Percentiles rank a stretch among this genome's conserved stretches.
Evolutionary conservation across 2,329 filamentous ascomycete species (phyloP).

Genomic region (Pezicula rhizophila): DNA sequence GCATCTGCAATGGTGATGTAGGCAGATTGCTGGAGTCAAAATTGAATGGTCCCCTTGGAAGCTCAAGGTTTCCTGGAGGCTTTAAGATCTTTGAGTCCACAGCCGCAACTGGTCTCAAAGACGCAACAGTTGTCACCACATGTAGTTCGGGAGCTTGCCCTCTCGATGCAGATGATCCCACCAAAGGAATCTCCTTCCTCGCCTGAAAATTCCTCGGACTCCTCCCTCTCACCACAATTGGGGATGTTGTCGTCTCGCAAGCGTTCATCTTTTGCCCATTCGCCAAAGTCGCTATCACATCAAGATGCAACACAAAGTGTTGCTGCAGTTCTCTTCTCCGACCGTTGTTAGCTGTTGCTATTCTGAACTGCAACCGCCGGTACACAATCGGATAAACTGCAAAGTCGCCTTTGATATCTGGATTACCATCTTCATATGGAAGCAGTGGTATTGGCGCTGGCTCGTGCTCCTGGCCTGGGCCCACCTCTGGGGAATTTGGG

Average conservation of each 20-base stretch:
- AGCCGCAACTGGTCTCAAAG: constrained; percentile 11
- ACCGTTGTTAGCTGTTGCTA: constrained; percentile 93
- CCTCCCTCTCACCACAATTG: constrained; percentile 87
- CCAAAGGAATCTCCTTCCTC: constrained; percentile 81
- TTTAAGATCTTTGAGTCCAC: constrained; percentile 18
- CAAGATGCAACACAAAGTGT: constrained; percentile 86
- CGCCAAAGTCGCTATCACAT: constrained; percentile 75
- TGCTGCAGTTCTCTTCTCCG: constrained; percentile 92
- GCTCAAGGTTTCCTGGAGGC: constrained; percentile 18
- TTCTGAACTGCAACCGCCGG: constrained; percentile 89
- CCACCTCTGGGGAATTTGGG: constrained; percentile 65
- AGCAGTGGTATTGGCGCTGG: constrained; percentile 74
- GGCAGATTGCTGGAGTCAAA: constrained; percentile 24
- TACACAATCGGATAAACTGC: constrained; percentile 90
- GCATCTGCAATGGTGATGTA: constrained; percentile 21
- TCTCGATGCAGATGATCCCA: constrained; percentile 27
- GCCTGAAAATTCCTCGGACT: constrained; percentile 94
- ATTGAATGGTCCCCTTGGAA: constrained; percentile 26
- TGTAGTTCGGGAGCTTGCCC: constrained; percentile 27
- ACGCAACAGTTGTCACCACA: constrained; percentile 18
- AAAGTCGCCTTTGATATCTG: constrained; percentile 52
- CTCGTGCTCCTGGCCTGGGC: constrained; percentile 69
- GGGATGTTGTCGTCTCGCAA: constrained; percentile 78
- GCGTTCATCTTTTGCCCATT: constrained; percentile 78
- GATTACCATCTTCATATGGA: constrained; percentile 47